phyloP scores from a whole-genome alignment of 2,329 filamentous ascomycete species.

The Penicillium fuscoglaucum region DNA sequence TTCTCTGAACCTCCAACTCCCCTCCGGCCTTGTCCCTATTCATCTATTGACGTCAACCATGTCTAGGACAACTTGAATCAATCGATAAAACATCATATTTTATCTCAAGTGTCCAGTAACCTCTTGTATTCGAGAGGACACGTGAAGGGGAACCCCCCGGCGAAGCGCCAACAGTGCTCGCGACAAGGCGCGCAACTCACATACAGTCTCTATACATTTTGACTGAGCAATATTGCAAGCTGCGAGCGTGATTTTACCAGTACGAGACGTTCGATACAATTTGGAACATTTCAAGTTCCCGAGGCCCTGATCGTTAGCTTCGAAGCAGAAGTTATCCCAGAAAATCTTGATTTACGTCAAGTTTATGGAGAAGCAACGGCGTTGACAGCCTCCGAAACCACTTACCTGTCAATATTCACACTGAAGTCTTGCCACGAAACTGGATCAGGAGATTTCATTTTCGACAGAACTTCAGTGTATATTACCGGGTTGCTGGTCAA shows the following conservation, averaged over 20 bases:
- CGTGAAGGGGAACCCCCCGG: neutral
- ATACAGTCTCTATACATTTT: neutral
- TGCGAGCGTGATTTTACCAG: neutral
- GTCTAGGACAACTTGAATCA: neutral
- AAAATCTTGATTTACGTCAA: slow-evolving; percentile 4
- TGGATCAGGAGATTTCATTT: neutral
- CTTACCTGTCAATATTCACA: neutral
- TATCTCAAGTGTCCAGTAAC: neutral
- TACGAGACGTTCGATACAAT: neutral
- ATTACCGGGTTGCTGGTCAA: slow-evolving; percentile 26
- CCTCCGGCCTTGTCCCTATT: slow-evolving; percentile 9
- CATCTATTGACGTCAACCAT: slow-evolving; percentile 11
- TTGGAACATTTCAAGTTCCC: neutral
- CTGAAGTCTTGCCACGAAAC: neutral
- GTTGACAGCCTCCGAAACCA: slow-evolving; percentile 1
- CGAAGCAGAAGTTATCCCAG: neutral
- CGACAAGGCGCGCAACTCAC: neutral
- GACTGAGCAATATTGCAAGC: neutral
- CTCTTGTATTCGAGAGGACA: neutral
- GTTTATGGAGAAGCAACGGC: slow-evolving; percentile 23
- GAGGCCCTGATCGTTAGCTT: neutral
- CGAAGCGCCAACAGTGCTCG: neutral
- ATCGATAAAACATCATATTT: neutral
- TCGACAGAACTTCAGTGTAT: neutral
- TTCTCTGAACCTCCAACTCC: slow-evolving; percentile 22